Evolutionary conservation across 1,284 basidiomycete genomes (phyloP).

Genomic region (Pascua guehoae): DNA sequence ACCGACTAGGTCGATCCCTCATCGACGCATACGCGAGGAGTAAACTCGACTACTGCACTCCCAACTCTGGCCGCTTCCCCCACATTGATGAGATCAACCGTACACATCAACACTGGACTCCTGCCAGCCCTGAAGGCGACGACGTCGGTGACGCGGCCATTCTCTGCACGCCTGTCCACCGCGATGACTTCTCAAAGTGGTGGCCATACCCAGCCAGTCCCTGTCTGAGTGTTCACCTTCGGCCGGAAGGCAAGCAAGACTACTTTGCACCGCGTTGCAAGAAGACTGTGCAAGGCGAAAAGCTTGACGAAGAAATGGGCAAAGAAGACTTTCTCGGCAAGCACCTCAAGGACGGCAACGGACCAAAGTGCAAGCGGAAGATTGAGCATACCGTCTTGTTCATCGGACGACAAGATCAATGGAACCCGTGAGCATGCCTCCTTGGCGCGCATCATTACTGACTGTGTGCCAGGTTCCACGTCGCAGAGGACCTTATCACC

Average conservation of each 20-base stretch:
- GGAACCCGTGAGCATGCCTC: slow-evolving; percentile 41
- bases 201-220: slow-evolving; percentile 43
- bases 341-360: slow-evolving; percentile 8
- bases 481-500: slow-evolving; percentile 45
- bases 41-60: slow-evolving; percentile 17
- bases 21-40: slow-evolving; percentile 14
- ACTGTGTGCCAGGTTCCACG: slow-evolving; percentile 40
- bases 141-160: background rate
- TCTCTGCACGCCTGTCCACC: slow-evolving; percentile 30
- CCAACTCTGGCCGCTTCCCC: no score
- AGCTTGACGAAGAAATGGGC: slow-evolving; percentile 28
- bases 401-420: slow-evolving; percentile 39
- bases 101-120: background rate
- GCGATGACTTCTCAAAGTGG: slow-evolving; percentile 29
- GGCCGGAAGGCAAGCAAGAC: slow-evolving; percentile 15
- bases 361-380: slow-evolving; percentile 13
- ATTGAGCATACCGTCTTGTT: slow-evolving; percentile 37
- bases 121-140: slow-evolving; percentile 8
- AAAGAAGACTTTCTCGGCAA: slow-evolving; percentile 37
- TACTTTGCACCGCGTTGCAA: slow-evolving; percentile 25
- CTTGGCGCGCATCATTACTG: slow-evolving; percentile 1
- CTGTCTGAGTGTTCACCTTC: slow-evolving; percentile 33
- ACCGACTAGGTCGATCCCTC: slow-evolving; percentile 29
- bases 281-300: slow-evolving; percentile 24
- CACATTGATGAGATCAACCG: background rate